Evolutionary conservation across 345 rosid genomes (phyloP).

Genomic region (Lumnitzera racemosa): DNA sequence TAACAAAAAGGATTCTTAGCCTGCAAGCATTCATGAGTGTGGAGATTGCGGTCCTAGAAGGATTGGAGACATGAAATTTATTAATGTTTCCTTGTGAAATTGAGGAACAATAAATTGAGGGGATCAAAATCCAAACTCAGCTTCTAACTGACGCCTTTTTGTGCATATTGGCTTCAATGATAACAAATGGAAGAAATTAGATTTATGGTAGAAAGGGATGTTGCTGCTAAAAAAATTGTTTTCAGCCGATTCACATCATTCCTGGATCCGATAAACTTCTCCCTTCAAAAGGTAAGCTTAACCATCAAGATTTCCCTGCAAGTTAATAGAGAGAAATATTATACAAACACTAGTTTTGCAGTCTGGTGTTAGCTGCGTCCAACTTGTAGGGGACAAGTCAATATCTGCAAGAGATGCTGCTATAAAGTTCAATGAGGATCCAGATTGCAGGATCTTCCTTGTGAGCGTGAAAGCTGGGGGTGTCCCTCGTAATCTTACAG

Average conservation of each 20-base stretch:
- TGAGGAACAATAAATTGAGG: no score
- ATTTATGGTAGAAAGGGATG: constrained; percentile 90
- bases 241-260: constrained; percentile 98
- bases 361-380: constrained; percentile 79
- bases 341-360: constrained; percentile 22
- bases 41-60: no score
- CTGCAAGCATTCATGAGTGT: no score
- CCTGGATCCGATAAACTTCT: constrained; percentile 81
- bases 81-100: no score
- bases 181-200: constrained; percentile 91
- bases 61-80: no score
- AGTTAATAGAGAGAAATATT: constrained; percentile 2
- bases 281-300: constrained; percentile 61
- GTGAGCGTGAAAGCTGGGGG: constrained; percentile 98
- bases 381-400: constrained; percentile 86
- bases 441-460: constrained; percentile 83
- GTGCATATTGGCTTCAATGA: constrained; percentile 10
- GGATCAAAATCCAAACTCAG: background rate
- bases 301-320: background rate
- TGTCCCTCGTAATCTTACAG: constrained; percentile 85
- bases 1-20: no score
- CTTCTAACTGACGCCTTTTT: constrained; percentile 1
- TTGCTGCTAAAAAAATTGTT: constrained; percentile 92
- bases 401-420: constrained; percentile 73
- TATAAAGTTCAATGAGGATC: constrained; percentile 74